These are phyloP conservation scores for Begonia fuchsioides DNA, from an alignment of 306 rosid species.

Conservation along the genomic window DNA sequence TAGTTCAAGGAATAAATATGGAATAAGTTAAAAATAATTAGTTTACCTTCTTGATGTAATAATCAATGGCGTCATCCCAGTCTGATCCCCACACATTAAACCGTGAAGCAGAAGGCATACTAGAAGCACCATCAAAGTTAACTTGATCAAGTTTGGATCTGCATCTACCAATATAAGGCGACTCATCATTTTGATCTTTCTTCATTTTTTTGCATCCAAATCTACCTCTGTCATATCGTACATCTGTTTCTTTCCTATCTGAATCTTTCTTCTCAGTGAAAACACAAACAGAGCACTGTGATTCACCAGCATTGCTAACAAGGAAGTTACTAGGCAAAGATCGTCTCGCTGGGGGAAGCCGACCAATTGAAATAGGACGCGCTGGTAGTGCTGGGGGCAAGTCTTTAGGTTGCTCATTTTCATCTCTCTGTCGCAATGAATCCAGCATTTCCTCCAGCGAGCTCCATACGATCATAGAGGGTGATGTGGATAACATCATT, in stretches of 20 bases:
- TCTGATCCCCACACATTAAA: constrained; percentile 21
- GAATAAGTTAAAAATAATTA: too few relatives aligned
- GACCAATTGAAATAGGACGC: constrained; percentile 59
- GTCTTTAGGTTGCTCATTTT: constrained; percentile 63
- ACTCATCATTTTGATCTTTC: constrained; percentile 32
- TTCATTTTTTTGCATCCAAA: constrained; percentile 50
- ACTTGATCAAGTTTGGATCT: constrained; percentile 19
- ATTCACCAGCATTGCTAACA: constrained; percentile 9
- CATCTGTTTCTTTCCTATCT: constrained; percentile 30
- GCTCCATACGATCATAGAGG: constrained; percentile 52
- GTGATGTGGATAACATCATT: constrained; percentile 60
- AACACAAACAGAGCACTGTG: constrained; percentile 20
- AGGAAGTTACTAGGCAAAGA: constrained; percentile 48
- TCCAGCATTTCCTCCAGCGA: constrained; percentile 95
- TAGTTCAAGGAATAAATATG: too few relatives aligned
- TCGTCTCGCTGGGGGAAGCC: constrained; percentile 63
- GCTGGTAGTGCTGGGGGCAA: constrained; percentile 92
- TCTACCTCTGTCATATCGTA: constrained; percentile 29
- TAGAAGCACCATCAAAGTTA: constrained; percentile 17
- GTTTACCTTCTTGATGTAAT: constrained; percentile 74
- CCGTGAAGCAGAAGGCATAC: constrained; percentile 10
- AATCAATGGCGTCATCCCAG: constrained; percentile 46
- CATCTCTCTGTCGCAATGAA: constrained; percentile 67
- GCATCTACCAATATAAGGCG: constrained; percentile 38
- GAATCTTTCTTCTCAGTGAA: constrained; percentile 24